Evolutionary conservation across 1,139 yeast genomes (phyloP).

Genomic region (Sugiyamaella grinbergsii): DNA sequence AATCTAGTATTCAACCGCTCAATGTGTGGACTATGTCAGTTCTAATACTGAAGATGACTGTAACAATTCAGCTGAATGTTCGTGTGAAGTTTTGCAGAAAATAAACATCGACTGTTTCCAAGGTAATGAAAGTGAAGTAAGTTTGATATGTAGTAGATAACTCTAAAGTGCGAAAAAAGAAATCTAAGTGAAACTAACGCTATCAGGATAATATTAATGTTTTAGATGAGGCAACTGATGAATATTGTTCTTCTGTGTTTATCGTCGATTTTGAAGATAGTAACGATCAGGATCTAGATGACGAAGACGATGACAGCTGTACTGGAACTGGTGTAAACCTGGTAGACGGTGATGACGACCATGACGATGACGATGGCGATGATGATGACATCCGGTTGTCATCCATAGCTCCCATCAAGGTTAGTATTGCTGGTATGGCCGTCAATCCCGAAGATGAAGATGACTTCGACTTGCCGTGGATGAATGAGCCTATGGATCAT

Average conservation of each 20-base stretch:
- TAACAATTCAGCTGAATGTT: conserved; percentile 5
- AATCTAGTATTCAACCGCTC: conserved; percentile 1
- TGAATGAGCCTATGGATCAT: neutral
- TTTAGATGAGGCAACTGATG: conserved; percentile 12
- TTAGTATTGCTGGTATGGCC: neutral
- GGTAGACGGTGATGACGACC: neutral
- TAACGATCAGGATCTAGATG: conserved; percentile 2
- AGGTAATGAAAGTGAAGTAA: conserved; percentile 17
- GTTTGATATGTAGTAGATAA: neutral
- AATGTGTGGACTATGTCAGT: conserved; percentile 5
- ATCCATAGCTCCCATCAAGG: neutral
- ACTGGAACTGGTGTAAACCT: neutral
- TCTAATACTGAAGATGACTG: neutral
- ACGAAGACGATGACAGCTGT: neutral
- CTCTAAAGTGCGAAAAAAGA: too few species aligned
- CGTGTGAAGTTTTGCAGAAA: conserved; percentile 2
- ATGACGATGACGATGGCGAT: neutral
- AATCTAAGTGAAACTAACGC: conserved; percentile 7
- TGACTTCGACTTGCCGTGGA: neutral
- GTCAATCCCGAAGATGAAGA: neutral
- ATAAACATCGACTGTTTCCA: conserved; percentile 16
- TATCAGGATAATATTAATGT: conserved; percentile 9
- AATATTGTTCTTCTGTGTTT: neutral
- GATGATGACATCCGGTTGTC: neutral
- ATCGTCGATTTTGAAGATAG: conserved; percentile 4